Evolutionary conservation across 345 rosid species (phyloP), one percentile per base, ranked within the genome.

Genomic region (Salix viminalis): DNA sequence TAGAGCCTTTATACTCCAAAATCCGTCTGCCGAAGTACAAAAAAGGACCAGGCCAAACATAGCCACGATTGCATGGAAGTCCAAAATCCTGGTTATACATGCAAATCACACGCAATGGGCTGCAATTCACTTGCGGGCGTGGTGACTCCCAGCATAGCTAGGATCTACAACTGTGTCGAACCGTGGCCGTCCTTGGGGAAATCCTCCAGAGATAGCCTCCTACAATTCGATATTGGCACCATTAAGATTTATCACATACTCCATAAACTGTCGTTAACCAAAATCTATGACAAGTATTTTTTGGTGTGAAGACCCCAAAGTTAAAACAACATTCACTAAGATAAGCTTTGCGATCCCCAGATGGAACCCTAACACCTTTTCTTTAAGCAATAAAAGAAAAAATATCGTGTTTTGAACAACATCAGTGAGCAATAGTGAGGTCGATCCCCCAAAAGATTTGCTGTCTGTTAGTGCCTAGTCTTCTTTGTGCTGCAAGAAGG

Each of bases 401-500:
- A 37, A 67, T 56, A 76, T 26, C 58, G 60, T 42, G 71, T 19
- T 64, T 65, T 32, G n/a, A 46, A 75, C 19, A 50, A 50, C 64
- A 58, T 58, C 67, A 13, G 79, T 69, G 23, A 56, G 58, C 26
- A 34, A 76, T 30, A 30, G 21, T 21, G 68, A 69, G 74, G 60
- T 69, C 18, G 32, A 76, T 26, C 37, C 42, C 44, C 15, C 44
- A 9, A 52, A 69, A 11, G 64, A 7, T 23, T 41, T 48, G 7
- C 58, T 34, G 42, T 60, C 39, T 52, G 30, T 79, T 28, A 76
- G 73, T 67, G 83, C 71, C 77, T 80, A 10, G 83, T 85, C 85
- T 89, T 91, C 81, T 91, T 94, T 32, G 86, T 79, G 87, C 89
- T 86, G 87, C 97, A 91, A 50, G 92, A 81, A 23, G 97, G 92